phyloP scores from a whole-genome alignment of 768 basidiomycete species.

The Suillus bovinus region DNA sequence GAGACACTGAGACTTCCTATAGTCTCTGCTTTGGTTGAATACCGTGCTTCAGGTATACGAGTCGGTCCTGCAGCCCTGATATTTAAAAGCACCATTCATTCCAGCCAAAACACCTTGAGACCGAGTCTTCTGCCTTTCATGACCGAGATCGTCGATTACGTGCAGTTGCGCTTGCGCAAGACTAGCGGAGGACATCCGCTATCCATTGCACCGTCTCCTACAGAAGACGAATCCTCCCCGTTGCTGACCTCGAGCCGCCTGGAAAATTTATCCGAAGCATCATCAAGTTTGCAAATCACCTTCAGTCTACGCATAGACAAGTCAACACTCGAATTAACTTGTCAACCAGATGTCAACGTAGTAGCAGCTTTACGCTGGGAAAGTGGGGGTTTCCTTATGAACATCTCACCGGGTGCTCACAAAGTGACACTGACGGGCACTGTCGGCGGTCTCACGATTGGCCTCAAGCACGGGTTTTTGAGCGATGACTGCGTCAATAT shows the following conservation, averaged over 20 bases:
- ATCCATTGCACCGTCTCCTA: slow-evolving; percentile 12
- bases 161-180: slow-evolving; percentile 71
- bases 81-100: slow-evolving; percentile 87
- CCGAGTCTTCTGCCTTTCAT: slow-evolving; percentile 87
- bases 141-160: slow-evolving; percentile 65
- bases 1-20: slow-evolving; percentile 75
- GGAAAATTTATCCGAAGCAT: slow-evolving; percentile 21
- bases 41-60: slow-evolving; percentile 54
- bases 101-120: slow-evolving; percentile 80
- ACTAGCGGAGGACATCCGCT: slow-evolving; percentile 33
- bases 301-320: slow-evolving; percentile 91
- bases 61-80: slow-evolving; percentile 63
- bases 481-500: slow-evolving; percentile 82
- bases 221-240: slow-evolving; percentile 9
- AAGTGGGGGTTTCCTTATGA: slow-evolving; percentile 87
- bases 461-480: slow-evolving; percentile 82
- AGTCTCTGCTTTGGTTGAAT: slow-evolving; percentile 83
- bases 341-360: slow-evolving; percentile 92
- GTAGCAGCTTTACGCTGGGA: slow-evolving; percentile 89
- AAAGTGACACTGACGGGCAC: slow-evolving; percentile 74
- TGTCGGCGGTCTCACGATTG: slow-evolving; percentile 78
- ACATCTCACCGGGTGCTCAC: slow-evolving; percentile 71
- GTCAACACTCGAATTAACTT: slow-evolving; percentile 83
- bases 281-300: slow-evolving; percentile 66
- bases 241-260: slow-evolving; percentile 21